These are phyloP conservation scores for Rhodotorula sphaerocarpa DNA, from an alignment of 768 basidiomycete genomes.

Conservation along the genomic window DNA sequence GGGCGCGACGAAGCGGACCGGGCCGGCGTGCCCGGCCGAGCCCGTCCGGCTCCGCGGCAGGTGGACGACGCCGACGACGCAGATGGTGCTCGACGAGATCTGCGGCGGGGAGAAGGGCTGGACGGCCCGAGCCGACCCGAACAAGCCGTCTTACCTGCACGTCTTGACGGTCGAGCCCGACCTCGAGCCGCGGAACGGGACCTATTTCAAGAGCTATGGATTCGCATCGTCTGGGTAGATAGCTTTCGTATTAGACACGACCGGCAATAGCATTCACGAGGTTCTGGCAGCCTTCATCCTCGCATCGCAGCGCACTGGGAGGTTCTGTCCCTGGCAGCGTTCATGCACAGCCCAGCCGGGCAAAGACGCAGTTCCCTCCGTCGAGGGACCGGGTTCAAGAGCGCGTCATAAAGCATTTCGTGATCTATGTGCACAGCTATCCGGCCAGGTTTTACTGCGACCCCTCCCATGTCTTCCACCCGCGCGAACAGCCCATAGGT, in stretches of 20 bases:
- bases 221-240: not conserved
- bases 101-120: not conserved
- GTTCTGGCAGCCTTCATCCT: no score
- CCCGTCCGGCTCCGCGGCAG: not conserved
- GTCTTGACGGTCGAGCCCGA: not conserved
- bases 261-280: no score
- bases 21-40: not conserved
- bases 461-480: not conserved
- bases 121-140: not conserved
- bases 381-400: no score
- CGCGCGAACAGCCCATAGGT: not conserved
- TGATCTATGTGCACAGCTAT: no score
- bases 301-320: no score
- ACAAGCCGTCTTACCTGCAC: not conserved
- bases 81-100: slow-evolving; percentile 1
- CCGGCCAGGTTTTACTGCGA: no score
- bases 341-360: no score
- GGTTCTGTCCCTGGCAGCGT: no score
- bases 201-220: slow-evolving; percentile 2
- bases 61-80: not conserved
- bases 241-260: no score
- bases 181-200: not conserved
- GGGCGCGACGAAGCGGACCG: not conserved
- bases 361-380: no score
- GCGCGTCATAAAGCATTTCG: no score